Conservation (phyloP, 495 filamentous ascomycete genomes). For the Aspergillus affinis region DNA sequence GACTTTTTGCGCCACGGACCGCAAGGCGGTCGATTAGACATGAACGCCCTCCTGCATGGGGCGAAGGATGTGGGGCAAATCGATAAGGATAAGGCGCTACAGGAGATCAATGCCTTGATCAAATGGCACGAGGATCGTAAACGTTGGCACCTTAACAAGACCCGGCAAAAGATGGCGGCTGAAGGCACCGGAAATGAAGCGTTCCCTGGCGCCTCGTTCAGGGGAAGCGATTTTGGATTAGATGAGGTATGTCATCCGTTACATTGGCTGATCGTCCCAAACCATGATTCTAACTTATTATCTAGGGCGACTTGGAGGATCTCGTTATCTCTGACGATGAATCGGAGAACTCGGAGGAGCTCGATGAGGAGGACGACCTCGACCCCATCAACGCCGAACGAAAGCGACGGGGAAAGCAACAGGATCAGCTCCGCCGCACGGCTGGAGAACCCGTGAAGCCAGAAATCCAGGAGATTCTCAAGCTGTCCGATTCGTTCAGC, state of each 20-base stretch:
- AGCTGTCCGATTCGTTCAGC: conserved; percentile 76
- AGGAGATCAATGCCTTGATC: conserved; percentile 81
- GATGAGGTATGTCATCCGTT: conserved; percentile 58
- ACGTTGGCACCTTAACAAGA: conserved; percentile 97
- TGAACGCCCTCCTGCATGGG: conserved; percentile 87
- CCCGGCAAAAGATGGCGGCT: conserved; percentile 96
- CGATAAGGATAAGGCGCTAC: conserved; percentile 67
- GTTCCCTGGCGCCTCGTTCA: conserved; percentile 60
- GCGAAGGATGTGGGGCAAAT: conserved; percentile 66
- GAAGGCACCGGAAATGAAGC: conserved; percentile 55
- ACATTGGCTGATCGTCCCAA: not conserved
- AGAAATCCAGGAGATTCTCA: conserved; percentile 70
- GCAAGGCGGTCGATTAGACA: conserved; percentile 74
- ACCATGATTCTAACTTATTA: conserved; percentile 15
- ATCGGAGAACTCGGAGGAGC: conserved; percentile 62
- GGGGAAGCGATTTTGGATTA: conserved; percentile 81
- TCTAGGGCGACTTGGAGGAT: conserved; percentile 71
- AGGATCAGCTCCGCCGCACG: conserved; percentile 74
- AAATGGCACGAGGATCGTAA: conserved; percentile 93
- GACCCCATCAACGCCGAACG: conserved; percentile 89
- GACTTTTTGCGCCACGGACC: conserved; percentile 90
- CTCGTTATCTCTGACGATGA: conserved; percentile 74
- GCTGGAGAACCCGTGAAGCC: conserved; percentile 93
- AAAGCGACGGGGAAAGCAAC: conserved; percentile 66
- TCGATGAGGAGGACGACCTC: conserved; percentile 71